phyloP scores from a whole-genome alignment of 2,329 filamentous ascomycete genomes.

The Alternaria burnsii region DNA sequence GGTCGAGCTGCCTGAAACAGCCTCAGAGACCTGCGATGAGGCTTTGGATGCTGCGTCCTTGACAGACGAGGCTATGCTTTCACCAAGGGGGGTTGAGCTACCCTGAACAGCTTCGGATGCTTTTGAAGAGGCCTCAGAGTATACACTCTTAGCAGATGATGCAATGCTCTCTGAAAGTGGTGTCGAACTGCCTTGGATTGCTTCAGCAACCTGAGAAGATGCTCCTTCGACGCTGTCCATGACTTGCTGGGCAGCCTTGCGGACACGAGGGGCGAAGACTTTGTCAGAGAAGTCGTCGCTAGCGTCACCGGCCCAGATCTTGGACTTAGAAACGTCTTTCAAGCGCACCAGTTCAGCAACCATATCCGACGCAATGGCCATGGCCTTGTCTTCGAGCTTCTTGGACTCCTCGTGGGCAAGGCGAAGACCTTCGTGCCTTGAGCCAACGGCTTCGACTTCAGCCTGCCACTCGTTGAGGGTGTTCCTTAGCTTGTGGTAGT shows the following conservation, averaged over 20 bases:
- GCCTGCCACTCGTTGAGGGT: constrained; percentile 85
- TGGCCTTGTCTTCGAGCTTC: constrained; percentile 78
- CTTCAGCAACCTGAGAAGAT: constrained; percentile 49
- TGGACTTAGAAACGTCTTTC: constrained; percentile 86
- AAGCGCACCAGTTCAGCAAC: constrained; percentile 81
- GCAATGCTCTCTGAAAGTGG: constrained; percentile 45
- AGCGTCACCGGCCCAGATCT: constrained; percentile 76
- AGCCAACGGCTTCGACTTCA: constrained; percentile 79
- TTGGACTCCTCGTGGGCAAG: constrained; percentile 73
- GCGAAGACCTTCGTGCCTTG: constrained; percentile 74
- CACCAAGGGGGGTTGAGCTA: constrained; percentile 39
- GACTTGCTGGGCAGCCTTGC: constrained; percentile 56
- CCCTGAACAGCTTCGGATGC: constrained; percentile 43
- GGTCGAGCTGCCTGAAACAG: constrained; percentile 40
- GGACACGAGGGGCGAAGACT: constrained; percentile 65
- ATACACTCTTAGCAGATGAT: constrained; percentile 49
- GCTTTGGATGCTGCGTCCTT: constrained; percentile 47
- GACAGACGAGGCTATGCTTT: constrained; percentile 49
- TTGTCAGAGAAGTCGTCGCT: constrained; percentile 81
- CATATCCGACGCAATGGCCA: constrained; percentile 79
- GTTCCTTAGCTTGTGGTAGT: constrained; percentile 87
- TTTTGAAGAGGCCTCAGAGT: constrained; percentile 43
- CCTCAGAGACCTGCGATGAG: constrained; percentile 40
- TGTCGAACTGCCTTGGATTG: constrained; percentile 44
- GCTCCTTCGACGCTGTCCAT: constrained; percentile 49